Percentiles rank a stretch among this genome's conserved stretches.
These are phyloP conservation scores for Gossypium raimondii DNA, from an alignment of 345 rosid genomes.

Conservation along the genomic window DNA sequence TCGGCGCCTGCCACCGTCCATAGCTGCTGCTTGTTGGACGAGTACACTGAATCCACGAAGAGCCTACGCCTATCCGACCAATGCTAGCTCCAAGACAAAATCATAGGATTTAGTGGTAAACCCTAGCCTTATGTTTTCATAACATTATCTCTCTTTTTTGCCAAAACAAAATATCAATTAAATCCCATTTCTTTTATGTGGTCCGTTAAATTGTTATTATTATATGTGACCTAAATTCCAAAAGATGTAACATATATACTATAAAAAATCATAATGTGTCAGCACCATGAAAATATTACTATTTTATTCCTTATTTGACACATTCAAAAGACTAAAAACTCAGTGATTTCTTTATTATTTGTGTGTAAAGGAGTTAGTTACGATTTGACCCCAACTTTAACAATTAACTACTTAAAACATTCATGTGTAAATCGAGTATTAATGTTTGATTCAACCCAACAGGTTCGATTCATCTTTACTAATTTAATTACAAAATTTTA, in stretches of 20 bases:
- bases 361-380: background rate
- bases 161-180: background rate
- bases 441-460: background rate
- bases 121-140: background rate
- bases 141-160: background rate
- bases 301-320: background rate
- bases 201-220: background rate
- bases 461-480: no score
- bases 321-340: background rate
- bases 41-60: background rate
- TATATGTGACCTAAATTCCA: no score
- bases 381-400: background rate
- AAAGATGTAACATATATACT: no score
- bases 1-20: conserved; percentile 15
- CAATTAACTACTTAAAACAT: background rate
- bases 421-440: background rate
- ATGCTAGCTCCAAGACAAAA: background rate
- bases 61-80: background rate
- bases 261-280: no score
- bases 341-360: background rate
- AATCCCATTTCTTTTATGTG: background rate
- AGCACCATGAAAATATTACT: background rate
- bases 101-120: background rate
- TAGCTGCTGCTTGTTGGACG: background rate
- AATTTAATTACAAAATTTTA: no score